A percentile compares a stretch with the other conserved stretches of the same genome.
Evolutionary conservation across 2,329 filamentous ascomycete genomes (phyloP).

Genomic region (Gnomoniopsis sp.): DNA sequence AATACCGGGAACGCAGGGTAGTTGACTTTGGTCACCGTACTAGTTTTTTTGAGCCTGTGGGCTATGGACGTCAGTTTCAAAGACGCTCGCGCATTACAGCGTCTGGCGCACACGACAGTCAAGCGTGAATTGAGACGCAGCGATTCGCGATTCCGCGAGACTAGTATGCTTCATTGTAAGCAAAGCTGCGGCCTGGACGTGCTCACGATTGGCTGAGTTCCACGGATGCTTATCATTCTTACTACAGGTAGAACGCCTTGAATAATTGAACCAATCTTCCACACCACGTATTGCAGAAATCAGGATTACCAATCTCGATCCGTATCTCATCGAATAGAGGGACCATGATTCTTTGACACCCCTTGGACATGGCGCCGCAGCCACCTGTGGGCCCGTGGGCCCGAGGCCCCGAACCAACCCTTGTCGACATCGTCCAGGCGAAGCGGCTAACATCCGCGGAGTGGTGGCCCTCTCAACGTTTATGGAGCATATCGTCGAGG

Average conservation of each 20-base stretch:
- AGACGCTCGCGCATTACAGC: too few species aligned
- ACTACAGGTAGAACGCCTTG: neutral
- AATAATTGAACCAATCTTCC: neutral
- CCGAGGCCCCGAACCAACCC: neutral
- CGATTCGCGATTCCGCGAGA: neutral
- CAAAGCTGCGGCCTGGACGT: neutral
- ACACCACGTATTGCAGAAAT: neutral
- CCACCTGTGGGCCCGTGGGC: neutral
- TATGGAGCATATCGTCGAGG: neutral
- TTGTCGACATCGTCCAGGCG: neutral
- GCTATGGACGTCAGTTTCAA: too few species aligned
- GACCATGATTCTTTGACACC: neutral
- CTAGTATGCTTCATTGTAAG: neutral
- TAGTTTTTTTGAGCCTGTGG: too few species aligned
- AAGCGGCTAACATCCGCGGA: neutral
- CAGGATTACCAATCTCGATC: neutral
- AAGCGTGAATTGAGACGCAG: neutral
- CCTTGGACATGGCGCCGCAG: neutral
- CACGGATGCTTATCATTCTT: too few species aligned
- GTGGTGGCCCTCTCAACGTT: slow-evolving; percentile 1
- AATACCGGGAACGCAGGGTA: too few species aligned
- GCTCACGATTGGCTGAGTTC: neutral
- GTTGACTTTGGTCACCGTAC: too few species aligned
- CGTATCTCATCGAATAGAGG: neutral
- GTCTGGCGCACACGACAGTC: too few species aligned